phyloP scores from a whole-genome alignment of 2,329 filamentous ascomycete genomes.

The Fusarium sambucinum region DNA sequence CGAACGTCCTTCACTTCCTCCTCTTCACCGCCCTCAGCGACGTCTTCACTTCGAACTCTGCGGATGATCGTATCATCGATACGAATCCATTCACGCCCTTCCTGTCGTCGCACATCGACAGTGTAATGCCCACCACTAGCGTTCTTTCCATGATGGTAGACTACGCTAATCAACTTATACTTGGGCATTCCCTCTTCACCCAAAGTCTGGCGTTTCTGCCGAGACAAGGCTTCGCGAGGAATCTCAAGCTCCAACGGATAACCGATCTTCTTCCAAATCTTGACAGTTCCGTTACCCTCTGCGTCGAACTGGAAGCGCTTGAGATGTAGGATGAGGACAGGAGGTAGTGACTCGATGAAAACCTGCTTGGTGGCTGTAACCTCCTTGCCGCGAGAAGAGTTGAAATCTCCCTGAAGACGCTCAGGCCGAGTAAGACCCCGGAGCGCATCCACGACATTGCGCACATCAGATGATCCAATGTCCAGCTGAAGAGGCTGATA shows the following conservation, averaged over 20 bases:
- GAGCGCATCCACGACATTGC: constrained; percentile 92
- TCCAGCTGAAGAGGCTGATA: constrained; percentile 96
- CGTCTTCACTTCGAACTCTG: constrained; percentile 86
- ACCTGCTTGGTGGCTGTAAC: constrained; percentile 91
- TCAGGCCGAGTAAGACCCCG: constrained; percentile 87
- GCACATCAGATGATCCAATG: constrained; percentile 86
- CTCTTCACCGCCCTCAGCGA: constrained; percentile 85
- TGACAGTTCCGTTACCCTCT: constrained; percentile 82
- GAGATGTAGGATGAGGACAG: constrained; percentile 91
- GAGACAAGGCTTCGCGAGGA: constrained; percentile 87
- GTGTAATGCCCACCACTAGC: constrained; percentile 97
- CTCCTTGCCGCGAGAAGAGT: constrained; percentile 80
- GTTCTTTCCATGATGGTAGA: constrained; percentile 98
- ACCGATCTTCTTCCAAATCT: constrained; percentile 98
- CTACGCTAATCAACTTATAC: constrained; percentile 88
- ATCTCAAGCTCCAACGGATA: constrained; percentile 96
- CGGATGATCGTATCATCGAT: constrained; percentile 94
- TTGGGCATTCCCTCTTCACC: constrained; percentile 78
- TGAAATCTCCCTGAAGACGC: constrained; percentile 85
- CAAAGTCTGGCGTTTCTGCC: constrained; percentile 73
- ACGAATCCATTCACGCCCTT: constrained; percentile 95
- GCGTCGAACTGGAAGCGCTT: constrained; percentile 98
- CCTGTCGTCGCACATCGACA: constrained; percentile 94
- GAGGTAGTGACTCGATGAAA: constrained; percentile 90
- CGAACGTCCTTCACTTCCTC: constrained; percentile 74